A percentile compares a stretch with the other conserved stretches of the same genome.
Evolutionary conservation across 2,329 filamentous ascomycete genomes (phyloP).

Genomic region (Claviceps humidiphila): DNA sequence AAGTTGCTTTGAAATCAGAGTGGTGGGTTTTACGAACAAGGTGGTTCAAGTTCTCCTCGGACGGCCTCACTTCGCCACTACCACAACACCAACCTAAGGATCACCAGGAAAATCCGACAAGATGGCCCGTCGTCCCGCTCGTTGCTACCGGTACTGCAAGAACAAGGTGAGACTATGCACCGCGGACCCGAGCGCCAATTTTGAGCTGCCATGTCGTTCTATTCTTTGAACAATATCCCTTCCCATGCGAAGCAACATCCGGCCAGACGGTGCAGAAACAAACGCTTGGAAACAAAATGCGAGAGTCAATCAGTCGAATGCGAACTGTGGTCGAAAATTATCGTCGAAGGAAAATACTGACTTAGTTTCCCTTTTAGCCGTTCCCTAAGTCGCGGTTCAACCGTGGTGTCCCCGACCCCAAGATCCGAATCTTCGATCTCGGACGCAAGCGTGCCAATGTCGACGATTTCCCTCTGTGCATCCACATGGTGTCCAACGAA

Average conservation of each 20-base stretch:
- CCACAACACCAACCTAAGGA: constrained; percentile 22
- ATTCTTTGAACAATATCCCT: not conserved
- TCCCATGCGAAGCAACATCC: not conserved
- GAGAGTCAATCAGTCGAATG: not conserved
- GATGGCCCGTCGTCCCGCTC: constrained; percentile 98
- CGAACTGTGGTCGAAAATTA: not conserved
- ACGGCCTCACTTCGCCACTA: constrained; percentile 19
- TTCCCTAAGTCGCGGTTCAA: constrained; percentile 99
- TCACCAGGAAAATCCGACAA: constrained; percentile 50
- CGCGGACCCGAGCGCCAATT: constrained; percentile 4
- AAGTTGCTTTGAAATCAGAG: constrained; percentile 43
- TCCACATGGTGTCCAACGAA: constrained; percentile 99
- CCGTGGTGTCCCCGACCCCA: constrained; percentile 84
- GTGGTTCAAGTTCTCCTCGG: constrained; percentile 15
- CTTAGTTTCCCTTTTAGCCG: constrained; percentile 39
- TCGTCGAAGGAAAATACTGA: not conserved
- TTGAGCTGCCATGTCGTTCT: not conserved
- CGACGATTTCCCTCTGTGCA: constrained; percentile 98
- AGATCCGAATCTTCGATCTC: constrained; percentile 96
- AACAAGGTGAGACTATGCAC: constrained; percentile 70
- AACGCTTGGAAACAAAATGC: not conserved
- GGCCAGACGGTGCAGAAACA: not conserved
- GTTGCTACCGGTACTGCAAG: constrained; percentile 99
- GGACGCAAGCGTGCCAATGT: constrained; percentile 97
- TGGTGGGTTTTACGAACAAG: constrained; percentile 17